Conservation (phyloP, 2,329 filamentous ascomycete species). For the Emericellopsis atlantica region DNA sequence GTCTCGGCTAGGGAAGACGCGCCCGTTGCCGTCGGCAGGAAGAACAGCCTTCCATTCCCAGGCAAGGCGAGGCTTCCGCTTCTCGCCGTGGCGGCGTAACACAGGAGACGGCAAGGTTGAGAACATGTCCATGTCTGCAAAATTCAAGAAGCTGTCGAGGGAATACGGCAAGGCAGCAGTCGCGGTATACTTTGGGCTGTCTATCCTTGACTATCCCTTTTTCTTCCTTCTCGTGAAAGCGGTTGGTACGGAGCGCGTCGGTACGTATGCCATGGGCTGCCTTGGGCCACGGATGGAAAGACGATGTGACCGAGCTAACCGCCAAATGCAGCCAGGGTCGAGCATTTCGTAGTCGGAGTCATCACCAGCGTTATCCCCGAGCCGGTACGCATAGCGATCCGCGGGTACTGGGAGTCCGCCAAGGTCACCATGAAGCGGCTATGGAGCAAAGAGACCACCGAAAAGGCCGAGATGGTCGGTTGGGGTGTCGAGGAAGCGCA, state of each 20-base stretch:
- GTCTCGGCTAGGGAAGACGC: constrained; percentile 1
- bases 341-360: constrained; percentile 53
- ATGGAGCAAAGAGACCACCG: constrained; percentile 8
- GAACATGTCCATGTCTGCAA: constrained; percentile 46
- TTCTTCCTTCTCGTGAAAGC: constrained; percentile 80
- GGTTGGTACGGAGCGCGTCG: constrained; percentile 78
- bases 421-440: constrained; percentile 25
- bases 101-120: constrained; percentile 9
- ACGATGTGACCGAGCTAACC: not conserved
- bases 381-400: constrained; percentile 39
- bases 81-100: constrained; percentile 17
- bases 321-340: constrained; percentile 35
- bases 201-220: constrained; percentile 83
- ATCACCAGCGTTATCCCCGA: constrained; percentile 48
- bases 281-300: not conserved
- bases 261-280: constrained; percentile 24
- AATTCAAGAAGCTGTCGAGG: constrained; percentile 70
- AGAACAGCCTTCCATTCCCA: constrained; percentile 1
- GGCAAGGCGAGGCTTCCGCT: constrained; percentile 19
- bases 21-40: constrained; percentile 1
- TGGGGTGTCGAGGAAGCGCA: constrained; percentile 55
- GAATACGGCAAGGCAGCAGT: constrained; percentile 93
- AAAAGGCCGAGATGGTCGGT: constrained; percentile 35
- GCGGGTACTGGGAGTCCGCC: constrained; percentile 32
- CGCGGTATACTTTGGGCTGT: constrained; percentile 78